Conservation (phyloP, 495 filamentous ascomycete species). For the Achaetomiella virescens region DNA sequence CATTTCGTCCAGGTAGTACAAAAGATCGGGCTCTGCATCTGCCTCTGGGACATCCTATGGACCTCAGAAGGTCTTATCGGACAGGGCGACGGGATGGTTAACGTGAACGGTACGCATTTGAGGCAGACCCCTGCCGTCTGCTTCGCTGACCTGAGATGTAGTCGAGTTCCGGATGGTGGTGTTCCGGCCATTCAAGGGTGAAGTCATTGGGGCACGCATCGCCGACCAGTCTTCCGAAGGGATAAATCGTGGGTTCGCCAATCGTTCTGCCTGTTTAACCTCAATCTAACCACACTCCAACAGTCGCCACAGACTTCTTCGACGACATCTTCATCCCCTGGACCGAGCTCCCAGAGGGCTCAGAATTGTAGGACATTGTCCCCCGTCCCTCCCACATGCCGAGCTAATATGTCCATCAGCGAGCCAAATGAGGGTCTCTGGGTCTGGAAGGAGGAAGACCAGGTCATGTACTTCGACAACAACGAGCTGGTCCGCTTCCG, state of each 20-base stretch:
- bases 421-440: constrained; percentile 68
- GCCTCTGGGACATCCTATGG: constrained; percentile 77
- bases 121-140: too few species aligned
- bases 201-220: constrained; percentile 79
- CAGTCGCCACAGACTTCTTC: constrained; percentile 83
- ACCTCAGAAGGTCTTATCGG: constrained; percentile 89
- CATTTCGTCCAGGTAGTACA: constrained; percentile 32
- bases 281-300: neutral
- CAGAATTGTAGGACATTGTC: constrained; percentile 68
- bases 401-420: constrained; percentile 27
- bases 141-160: constrained; percentile 24
- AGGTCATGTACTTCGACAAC: constrained; percentile 76
- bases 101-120: constrained; percentile 68
- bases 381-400: too few species aligned
- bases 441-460: constrained; percentile 70
- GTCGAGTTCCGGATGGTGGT: constrained; percentile 91
- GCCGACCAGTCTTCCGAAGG: constrained; percentile 61
- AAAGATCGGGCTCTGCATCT: constrained; percentile 87
- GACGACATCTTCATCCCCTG: constrained; percentile 78
- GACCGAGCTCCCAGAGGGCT: constrained; percentile 61
- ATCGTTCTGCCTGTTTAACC: neutral
- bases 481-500: constrained; percentile 81
- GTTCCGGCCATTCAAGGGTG: constrained; percentile 89
- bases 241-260: constrained; percentile 58
- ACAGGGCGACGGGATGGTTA: constrained; percentile 79